These are phyloP conservation scores for Acacia acuminata DNA, from an alignment of 306 rosid species.

Conservation along the genomic window DNA sequence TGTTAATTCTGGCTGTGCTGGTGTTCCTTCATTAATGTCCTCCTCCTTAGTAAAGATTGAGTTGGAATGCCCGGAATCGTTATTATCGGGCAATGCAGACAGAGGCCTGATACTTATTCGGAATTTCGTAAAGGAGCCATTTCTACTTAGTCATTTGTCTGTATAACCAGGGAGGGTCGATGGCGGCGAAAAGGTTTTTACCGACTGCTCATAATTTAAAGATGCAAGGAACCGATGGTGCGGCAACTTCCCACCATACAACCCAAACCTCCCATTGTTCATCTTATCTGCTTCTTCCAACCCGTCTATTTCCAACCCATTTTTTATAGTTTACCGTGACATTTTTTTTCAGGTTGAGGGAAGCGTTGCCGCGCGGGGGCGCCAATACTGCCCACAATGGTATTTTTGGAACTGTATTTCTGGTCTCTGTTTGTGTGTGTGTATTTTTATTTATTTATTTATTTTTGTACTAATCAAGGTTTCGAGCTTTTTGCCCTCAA, in stretches of 20 bases:
- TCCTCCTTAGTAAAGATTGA: slow-evolving; percentile 20
- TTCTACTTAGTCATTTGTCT: neutral
- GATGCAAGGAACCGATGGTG: slow-evolving; percentile 29
- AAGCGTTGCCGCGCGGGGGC: no score
- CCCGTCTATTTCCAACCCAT: neutral
- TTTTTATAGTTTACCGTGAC: neutral
- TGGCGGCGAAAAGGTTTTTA: neutral
- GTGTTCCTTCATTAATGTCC: slow-evolving; percentile 14
- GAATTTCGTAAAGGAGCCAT: slow-evolving; percentile 22
- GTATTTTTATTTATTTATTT: no score
- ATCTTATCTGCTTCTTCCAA: neutral
- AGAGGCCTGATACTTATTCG: slow-evolving; percentile 11
- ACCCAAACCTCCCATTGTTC: slow-evolving; percentile 54
- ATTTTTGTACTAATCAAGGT: no score
- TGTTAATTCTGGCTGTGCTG: slow-evolving; percentile 16
- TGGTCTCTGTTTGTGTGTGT: no score
- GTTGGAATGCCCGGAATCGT: slow-evolving; percentile 18
- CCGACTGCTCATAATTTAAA: slow-evolving; percentile 25
- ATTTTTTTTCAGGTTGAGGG: no score
- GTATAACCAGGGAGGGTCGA: slow-evolving; percentile 1
- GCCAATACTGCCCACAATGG: no score
- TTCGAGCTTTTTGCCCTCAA: no score
- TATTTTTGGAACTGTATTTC: no score
- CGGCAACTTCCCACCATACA: slow-evolving; percentile 33
- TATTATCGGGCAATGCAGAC: slow-evolving; percentile 33